Conservation (phyloP, 129 eudicot species). For the Artemisia tridentata region DNA sequence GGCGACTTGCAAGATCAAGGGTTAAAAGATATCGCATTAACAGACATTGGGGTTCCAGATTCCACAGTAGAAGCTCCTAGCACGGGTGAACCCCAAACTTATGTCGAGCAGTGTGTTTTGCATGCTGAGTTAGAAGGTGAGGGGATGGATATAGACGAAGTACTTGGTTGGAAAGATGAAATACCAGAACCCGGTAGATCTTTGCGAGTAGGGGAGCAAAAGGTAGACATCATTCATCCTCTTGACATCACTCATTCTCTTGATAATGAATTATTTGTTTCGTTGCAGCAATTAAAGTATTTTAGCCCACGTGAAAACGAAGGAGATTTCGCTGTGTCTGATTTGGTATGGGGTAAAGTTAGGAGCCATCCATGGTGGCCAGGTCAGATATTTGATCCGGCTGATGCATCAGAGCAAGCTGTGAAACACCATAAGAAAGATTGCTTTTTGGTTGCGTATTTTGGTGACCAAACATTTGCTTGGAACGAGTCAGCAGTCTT, state of each 20-base stretch:
- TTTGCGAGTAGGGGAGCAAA: slow-evolving; percentile 14
- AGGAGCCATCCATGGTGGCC: slow-evolving; percentile 99
- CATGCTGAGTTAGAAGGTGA: slow-evolving; percentile 31
- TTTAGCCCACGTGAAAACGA: slow-evolving; percentile 50
- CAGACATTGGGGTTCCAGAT: slow-evolving; percentile 8
- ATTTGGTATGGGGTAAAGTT: slow-evolving; percentile 90
- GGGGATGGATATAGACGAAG: slow-evolving; percentile 52
- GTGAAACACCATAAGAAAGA: slow-evolving; percentile 65
- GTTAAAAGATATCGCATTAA: slow-evolving; percentile 2
- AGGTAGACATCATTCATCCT: not conserved
- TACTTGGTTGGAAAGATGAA: slow-evolving; percentile 45
- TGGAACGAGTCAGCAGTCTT: slow-evolving; percentile 75
- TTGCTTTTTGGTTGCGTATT: slow-evolving; percentile 80
- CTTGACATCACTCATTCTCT: no score
- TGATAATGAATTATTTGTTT: slow-evolving; percentile 20
- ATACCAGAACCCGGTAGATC: not conserved
- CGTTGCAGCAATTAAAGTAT: slow-evolving; percentile 37
- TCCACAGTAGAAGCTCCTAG: slow-evolving; percentile 14
- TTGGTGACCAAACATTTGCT: slow-evolving; percentile 84
- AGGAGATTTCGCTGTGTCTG: slow-evolving; percentile 58
- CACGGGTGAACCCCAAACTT: not conserved
- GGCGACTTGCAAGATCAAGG: slow-evolving; percentile 4
- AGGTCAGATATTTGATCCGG: slow-evolving; percentile 73
- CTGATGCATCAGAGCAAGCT: slow-evolving; percentile 84
- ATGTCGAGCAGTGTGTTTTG: slow-evolving; percentile 8